These are phyloP conservation scores for Amorphotheca resinae DNA, from an alignment of 495 filamentous ascomycete genomes.

Conservation along the genomic window DNA sequence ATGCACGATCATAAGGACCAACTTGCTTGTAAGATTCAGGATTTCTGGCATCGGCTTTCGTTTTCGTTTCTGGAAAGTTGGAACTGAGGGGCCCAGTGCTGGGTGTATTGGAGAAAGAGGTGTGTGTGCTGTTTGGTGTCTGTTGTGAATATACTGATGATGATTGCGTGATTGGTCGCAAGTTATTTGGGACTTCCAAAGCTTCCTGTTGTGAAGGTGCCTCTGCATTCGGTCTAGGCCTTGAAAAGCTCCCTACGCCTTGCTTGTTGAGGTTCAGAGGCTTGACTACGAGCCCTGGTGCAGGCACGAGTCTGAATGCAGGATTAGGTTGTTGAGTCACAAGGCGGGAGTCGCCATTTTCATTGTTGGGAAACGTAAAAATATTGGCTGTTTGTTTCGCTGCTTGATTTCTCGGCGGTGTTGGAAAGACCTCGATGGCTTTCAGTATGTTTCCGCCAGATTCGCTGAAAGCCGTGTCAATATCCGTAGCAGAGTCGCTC, in stretches of 20 bases:
- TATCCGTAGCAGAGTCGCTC: slow-evolving; percentile 8
- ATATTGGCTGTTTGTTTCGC: too few relatives aligned
- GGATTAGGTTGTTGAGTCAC: background rate
- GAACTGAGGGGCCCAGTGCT: slow-evolving; percentile 3
- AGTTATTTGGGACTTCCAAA: background rate
- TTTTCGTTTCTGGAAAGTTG: slow-evolving; percentile 2
- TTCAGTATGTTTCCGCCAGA: slow-evolving; percentile 5
- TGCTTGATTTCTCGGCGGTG: background rate
- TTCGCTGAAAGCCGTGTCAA: slow-evolving; percentile 1
- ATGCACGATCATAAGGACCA: slow-evolving; percentile 14
- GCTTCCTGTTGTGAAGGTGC: background rate
- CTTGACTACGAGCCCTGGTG: background rate
- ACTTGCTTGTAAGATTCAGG: slow-evolving; percentile 10
- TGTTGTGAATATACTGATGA: background rate
- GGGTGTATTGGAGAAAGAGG: slow-evolving; percentile 6
- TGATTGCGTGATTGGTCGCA: background rate
- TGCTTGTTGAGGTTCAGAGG: background rate
- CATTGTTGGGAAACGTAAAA: too few relatives aligned
- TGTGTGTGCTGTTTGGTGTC: background rate
- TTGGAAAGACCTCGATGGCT: background rate
- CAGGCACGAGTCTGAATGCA: background rate
- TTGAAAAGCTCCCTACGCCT: background rate
- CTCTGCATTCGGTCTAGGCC: background rate
- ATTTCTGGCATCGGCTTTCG: background rate
- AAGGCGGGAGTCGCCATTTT: background rate